Evolutionary conservation across 1,284 basidiomycete genomes (phyloP).

Genomic region (Cystobasidium sp.): DNA sequence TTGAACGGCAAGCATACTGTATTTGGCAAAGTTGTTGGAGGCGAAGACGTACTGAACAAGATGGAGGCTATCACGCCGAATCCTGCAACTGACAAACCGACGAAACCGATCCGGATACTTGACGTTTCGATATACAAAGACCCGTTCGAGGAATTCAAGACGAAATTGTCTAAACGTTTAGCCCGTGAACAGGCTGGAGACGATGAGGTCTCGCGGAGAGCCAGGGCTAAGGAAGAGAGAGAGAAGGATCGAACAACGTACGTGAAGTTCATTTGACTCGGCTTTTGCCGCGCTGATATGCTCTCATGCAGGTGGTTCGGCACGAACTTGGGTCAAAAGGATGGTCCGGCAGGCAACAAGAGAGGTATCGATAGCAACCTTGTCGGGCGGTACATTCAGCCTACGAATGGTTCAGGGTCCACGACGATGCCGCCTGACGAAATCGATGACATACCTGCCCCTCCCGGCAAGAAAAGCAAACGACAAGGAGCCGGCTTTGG

Average conservation of each 20-base stretch:
- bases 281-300: neutral
- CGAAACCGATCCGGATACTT: slow-evolving; percentile 75
- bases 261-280: slow-evolving; percentile 3
- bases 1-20: slow-evolving; percentile 78
- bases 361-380: slow-evolving; percentile 43
- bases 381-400: slow-evolving; percentile 60
- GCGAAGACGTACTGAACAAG: slow-evolving; percentile 82
- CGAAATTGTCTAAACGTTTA: slow-evolving; percentile 72
- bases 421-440: slow-evolving; percentile 48
- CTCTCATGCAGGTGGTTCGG: slow-evolving; percentile 50
- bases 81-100: slow-evolving; percentile 81
- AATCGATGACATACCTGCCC: slow-evolving; percentile 59
- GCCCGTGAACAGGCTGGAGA: slow-evolving; percentile 62
- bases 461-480: slow-evolving; percentile 64
- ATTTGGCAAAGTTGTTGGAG: slow-evolving; percentile 94
- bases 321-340: slow-evolving; percentile 48
- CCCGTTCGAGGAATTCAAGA: slow-evolving; percentile 82
- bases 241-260: slow-evolving; percentile 61
- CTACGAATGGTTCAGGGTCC: slow-evolving; percentile 17
- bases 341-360: slow-evolving; percentile 2
- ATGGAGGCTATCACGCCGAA: slow-evolving; percentile 81
- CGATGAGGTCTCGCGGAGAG: slow-evolving; percentile 48
- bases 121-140: slow-evolving; percentile 63
- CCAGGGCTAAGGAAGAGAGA: slow-evolving; percentile 60
- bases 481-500: slow-evolving; percentile 78